A percentile compares a stretch with the other conserved stretches of the same genome.
Conservation (phyloP, 192 early-diverging fungal genomes). For the Backusella mclennaniae region DNA sequence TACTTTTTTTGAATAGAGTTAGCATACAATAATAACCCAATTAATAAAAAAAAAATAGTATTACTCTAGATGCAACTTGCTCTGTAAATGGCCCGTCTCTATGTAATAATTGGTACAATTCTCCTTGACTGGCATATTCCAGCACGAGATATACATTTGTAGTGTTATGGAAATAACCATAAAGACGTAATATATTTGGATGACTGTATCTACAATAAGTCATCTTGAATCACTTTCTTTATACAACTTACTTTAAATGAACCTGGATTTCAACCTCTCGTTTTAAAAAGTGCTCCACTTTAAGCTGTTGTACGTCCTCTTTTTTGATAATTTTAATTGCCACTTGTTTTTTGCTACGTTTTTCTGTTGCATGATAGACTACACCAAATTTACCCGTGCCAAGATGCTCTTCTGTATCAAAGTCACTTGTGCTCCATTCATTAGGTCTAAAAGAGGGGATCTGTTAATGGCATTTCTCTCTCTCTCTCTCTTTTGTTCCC, state of each 20-base stretch:
- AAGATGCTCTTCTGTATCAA: slow-evolving; percentile 82
- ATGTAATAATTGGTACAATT: slow-evolving; percentile 81
- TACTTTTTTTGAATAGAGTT: slow-evolving; percentile 51
- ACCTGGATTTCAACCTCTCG: slow-evolving; percentile 95
- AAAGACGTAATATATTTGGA: slow-evolving; percentile 87
- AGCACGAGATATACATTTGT: slow-evolving; percentile 90
- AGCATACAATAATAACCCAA: background rate
- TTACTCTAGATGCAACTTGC: slow-evolving; percentile 62
- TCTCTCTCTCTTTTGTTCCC: background rate
- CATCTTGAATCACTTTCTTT: no score
- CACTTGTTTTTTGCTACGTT: slow-evolving; percentile 73
- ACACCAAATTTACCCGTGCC: slow-evolving; percentile 95
- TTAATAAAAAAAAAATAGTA: background rate
- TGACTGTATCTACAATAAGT: slow-evolving; percentile 45
- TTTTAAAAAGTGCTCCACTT: slow-evolving; percentile 81
- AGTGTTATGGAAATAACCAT: slow-evolving; percentile 92
- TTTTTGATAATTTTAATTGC: slow-evolving; percentile 92
- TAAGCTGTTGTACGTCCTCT: slow-evolving; percentile 66
- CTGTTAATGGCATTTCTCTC: background rate
- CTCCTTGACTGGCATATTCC: slow-evolving; percentile 89
- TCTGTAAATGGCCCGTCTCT: slow-evolving; percentile 72
- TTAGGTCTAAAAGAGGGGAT: background rate
- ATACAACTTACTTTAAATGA: slow-evolving; percentile 67
- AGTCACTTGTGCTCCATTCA: slow-evolving; percentile 70
- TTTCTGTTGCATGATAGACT: slow-evolving; percentile 89